These are phyloP conservation scores for Spathaspora sp. DNA, from an alignment of 805 yeast genomes.

Conservation along the genomic window DNA sequence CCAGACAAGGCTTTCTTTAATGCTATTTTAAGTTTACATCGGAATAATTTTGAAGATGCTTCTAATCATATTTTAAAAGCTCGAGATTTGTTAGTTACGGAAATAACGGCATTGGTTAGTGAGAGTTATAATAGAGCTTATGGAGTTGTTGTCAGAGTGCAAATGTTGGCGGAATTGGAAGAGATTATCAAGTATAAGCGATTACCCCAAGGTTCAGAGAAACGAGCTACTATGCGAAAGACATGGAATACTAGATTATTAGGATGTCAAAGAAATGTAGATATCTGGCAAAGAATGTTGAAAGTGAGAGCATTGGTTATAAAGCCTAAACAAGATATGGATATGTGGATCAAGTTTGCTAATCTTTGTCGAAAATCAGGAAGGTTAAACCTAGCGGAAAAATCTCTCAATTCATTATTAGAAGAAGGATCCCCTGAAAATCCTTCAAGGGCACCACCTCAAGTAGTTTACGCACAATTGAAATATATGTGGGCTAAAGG, in stretches of 20 bases:
- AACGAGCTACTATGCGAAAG: constrained; percentile 71
- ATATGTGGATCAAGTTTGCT: constrained; percentile 97
- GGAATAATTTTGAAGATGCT: constrained; percentile 83
- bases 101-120: constrained; percentile 88
- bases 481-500: constrained; percentile 98
- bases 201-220: constrained; percentile 78
- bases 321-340: constrained; percentile 94
- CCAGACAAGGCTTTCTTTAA: constrained; percentile 95
- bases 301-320: constrained; percentile 91
- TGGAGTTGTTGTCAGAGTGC: constrained; percentile 93
- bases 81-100: constrained; percentile 85
- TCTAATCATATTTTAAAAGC: constrained; percentile 75
- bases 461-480: constrained; percentile 93
- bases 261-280: constrained; percentile 96
- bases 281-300: constrained; percentile 96
- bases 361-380: constrained; percentile 94
- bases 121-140: constrained; percentile 97
- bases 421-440: constrained; percentile 66
- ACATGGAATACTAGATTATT: constrained; percentile 92
- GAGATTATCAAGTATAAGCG: constrained; percentile 89
- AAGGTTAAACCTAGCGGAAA: constrained; percentile 86
- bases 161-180: constrained; percentile 94
- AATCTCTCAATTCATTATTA: constrained; percentile 73
- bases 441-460: constrained; percentile 87
- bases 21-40: constrained; percentile 81